Base-by-base conservation (phyloP, 169 alveolate species). In the Babesia microti region DNA sequence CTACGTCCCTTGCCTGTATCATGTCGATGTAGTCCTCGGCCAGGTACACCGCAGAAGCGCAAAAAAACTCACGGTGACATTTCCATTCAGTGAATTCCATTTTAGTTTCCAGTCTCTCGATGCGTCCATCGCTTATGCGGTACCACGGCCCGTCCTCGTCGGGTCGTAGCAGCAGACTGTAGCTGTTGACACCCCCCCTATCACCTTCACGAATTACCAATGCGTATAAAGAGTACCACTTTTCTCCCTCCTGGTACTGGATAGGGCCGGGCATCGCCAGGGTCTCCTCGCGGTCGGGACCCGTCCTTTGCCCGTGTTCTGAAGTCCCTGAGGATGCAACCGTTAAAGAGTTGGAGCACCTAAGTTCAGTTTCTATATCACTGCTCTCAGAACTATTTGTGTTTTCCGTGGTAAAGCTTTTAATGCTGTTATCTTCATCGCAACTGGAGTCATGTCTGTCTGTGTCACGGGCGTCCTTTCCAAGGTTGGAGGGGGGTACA, bases 91-190 rank as follows among this genome's bases (percentile, higher is more conserved):
- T 79, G 66, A 86, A 86, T 42, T 83, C 91, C 44, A 71, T 75
- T 29, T 68, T 58, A 28, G 87, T 78, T 24, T 43, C 23, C 28
- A 86, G 69, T 44, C 81, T 66, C 32, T 81, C 89, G 30, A 83
- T 84, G 29, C 87, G 53, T 26, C 88, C 89, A 24, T 79, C 89
- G 26, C 79, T 63, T 6, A 83, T 74, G 34, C 89, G 63, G 45
- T 73, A 83, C 93, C 93, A 86, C 0, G 93, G 88, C 5, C 93
- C 93, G 52, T 83, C 87, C 36, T 80, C 87, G 39, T 86, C 88
- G 5, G 93, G 93, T 19, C 91, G 40, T 19, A 86, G 68, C 15
- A 86, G 76, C 30, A 86, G 70, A 7, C 79, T 76, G 43, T 79
- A 76, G 29, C 68, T 49, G 12, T 57, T 61, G 15, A 57, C 58